phyloP scores from a whole-genome alignment of 768 basidiomycete species.

The Amanita muscaria region DNA sequence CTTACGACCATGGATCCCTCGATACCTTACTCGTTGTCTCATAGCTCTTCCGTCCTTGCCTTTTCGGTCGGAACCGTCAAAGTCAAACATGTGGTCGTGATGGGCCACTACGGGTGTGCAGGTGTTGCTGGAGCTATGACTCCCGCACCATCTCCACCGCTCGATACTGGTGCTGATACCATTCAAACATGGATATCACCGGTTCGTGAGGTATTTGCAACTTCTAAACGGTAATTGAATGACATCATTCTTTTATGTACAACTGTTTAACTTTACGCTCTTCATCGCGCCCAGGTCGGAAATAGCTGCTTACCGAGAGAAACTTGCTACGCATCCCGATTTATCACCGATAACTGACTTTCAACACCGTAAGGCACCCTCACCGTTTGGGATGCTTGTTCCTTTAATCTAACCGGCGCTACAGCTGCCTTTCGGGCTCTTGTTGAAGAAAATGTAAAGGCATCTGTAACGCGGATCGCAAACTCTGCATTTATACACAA shows the following conservation, averaged over 20 bases:
- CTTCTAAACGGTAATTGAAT: constrained; percentile 13
- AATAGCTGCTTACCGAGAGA: constrained; percentile 14
- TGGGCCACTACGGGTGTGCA: constrained; percentile 20
- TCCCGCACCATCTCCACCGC: constrained; percentile 6
- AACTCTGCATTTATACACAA: neutral
- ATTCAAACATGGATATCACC: constrained; percentile 19
- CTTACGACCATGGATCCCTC: neutral
- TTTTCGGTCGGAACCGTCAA: constrained; percentile 14
- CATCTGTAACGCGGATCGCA: constrained; percentile 13
- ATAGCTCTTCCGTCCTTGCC: constrained; percentile 15
- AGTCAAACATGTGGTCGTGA: constrained; percentile 17
- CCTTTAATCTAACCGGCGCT: neutral
- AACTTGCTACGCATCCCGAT: constrained; percentile 2
- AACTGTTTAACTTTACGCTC: neutral
- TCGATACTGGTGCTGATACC: constrained; percentile 8
- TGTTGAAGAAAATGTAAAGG: constrained; percentile 16
- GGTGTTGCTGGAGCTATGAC: constrained; percentile 16
- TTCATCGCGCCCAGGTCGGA: constrained; percentile 11
- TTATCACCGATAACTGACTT: constrained; percentile 11
- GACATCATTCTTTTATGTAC: neutral
- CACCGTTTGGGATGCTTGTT: neutral
- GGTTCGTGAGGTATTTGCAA: constrained; percentile 15
- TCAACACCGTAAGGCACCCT: constrained; percentile 14
- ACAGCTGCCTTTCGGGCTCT: constrained; percentile 17
- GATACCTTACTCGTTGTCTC: neutral